These are phyloP conservation scores for Sisymbrium irio DNA, from an alignment of 345 rosid genomes.

Conservation along the genomic window DNA sequence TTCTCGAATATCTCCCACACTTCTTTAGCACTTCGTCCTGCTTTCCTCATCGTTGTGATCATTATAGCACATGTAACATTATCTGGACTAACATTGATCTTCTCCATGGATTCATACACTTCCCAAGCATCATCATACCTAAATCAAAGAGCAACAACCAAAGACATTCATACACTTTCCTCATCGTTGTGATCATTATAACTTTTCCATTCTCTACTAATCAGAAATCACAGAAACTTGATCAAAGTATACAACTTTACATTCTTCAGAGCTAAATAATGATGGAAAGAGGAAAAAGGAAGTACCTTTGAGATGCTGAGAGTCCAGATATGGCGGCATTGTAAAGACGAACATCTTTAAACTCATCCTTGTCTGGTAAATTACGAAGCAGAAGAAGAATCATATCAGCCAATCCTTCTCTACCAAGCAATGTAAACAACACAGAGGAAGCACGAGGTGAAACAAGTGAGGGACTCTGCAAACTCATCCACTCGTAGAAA, in stretches of 20 bases:
- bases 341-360: constrained; percentile 64
- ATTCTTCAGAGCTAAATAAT: background rate
- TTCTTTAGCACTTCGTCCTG: constrained; percentile 66
- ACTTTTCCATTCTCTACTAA: background rate
- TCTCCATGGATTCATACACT: constrained; percentile 67
- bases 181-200: background rate
- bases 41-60: constrained; percentile 71
- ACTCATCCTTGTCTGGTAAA: constrained; percentile 57
- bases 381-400: constrained; percentile 56
- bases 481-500: constrained; percentile 83
- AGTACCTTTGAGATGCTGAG: constrained; percentile 57
- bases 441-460: constrained; percentile 67
- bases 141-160: background rate
- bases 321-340: constrained; percentile 80
- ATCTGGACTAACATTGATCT: constrained; percentile 53
- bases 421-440: constrained; percentile 66
- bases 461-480: constrained; percentile 67
- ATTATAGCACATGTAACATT: constrained; percentile 74
- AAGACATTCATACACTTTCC: too few relatives aligned
- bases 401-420: constrained; percentile 51
- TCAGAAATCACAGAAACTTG: background rate
- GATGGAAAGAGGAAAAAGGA: background rate
- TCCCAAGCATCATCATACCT: constrained; percentile 77
- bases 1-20: constrained; percentile 71
- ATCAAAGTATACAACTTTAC: constrained; percentile 5